Evolutionary conservation across 257 asterid genomes (phyloP), one percentile per base, ranked within the genome.

Genomic region (Plantago elongata): DNA sequence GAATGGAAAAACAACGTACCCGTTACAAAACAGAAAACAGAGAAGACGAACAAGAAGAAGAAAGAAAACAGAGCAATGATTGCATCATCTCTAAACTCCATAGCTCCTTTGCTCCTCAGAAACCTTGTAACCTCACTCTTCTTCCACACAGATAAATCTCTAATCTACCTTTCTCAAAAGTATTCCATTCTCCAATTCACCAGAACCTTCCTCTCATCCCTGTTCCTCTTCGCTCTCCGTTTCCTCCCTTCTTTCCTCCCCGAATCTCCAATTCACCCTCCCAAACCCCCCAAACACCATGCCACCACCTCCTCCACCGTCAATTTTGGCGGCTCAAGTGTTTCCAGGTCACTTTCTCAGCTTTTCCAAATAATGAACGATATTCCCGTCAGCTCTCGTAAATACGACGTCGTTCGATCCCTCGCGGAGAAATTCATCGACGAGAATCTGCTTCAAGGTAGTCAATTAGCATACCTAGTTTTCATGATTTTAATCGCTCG

Each of bases 341-440:
- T 88, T 27, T 79, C 81, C 0, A 74, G 98, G 75, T 94, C 96
- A 3, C 86, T 88, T 0, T 77, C 88, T 2, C 98, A 91, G 63
- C 70, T 91, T 22, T 68, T 91, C 57, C 78, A 73, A 7, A 73
- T 91, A n/a, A 83, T 88, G 74, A 91, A 74, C 54, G 92, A 88
- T 40, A 77, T 88, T 45, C 96, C 98, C 7, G 98, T 86, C 22
- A 84, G 89, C 63, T 91, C 98, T 2, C 78, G 96, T 5, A 91
- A 91, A 58, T 91, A 91, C 57, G 95, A 88, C 15, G 80, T 84
- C 13, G 94, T 84, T 4, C 69, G 92, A 59, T 76, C 95, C 0
- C 68, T 91, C 11, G 89, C 89, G 0, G 98, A 91, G 79, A 88
- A 68, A 71, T 75, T 88, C 0, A 82, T 88, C 59, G 86, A 88